Conservation (phyloP, 179 eudicot species). For the Vitellaria paradoxa region DNA sequence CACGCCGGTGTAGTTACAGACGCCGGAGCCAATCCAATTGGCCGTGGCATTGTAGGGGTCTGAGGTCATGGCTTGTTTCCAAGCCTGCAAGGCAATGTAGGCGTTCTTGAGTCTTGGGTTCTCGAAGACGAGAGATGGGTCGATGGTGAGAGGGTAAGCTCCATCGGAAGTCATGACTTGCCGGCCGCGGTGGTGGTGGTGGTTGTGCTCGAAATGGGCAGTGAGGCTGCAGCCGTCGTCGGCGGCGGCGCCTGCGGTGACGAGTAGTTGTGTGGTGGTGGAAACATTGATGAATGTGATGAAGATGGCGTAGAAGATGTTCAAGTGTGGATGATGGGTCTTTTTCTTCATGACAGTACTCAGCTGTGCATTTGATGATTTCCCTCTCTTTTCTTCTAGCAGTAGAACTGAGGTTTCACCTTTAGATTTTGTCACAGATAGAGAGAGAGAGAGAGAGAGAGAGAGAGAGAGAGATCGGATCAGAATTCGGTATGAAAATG, state of each 20-base stretch:
- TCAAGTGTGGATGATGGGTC: slow-evolving; percentile 3
- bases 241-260: too few relatives aligned
- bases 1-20: slow-evolving; percentile 52
- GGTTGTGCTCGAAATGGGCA: too few relatives aligned
- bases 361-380: neutral
- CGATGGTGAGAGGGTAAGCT: slow-evolving; percentile 16
- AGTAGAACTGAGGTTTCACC: neutral
- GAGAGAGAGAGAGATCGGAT: neutral
- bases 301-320: slow-evolving; percentile 11
- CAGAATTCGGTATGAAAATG: too few relatives aligned
- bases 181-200: neutral
- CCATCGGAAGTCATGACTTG: slow-evolving; percentile 21
- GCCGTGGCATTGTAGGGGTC: slow-evolving; percentile 38
- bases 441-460: neutral
- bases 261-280: neutral
- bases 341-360: slow-evolving; percentile 14
- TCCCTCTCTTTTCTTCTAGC: neutral
- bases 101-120: slow-evolving; percentile 42
- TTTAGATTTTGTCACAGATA: neutral
- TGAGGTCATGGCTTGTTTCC: slow-evolving; percentile 41
- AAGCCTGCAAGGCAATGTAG: slow-evolving; percentile 57
- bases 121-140: slow-evolving; percentile 24
- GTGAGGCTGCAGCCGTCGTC: too few relatives aligned
- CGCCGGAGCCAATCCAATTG: slow-evolving; percentile 45
- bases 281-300: slow-evolving; percentile 9